Evolutionary conservation across 805 yeast species (phyloP).

Genomic region (Cyberlindnera xylosilytica): DNA sequence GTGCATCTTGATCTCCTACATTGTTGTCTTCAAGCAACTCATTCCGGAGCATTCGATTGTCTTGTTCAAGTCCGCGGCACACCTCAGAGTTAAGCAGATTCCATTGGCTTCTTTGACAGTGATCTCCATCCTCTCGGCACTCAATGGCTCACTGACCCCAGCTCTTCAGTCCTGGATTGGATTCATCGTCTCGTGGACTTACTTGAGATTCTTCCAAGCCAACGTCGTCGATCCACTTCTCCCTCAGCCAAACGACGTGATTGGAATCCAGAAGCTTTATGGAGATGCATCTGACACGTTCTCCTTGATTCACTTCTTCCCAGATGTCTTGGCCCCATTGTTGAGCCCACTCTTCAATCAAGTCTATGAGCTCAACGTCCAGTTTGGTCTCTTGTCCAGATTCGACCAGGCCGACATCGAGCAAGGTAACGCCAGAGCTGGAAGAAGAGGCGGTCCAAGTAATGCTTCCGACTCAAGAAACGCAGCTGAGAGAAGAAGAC

Average conservation of each 20-base stretch:
- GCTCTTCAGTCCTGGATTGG: constrained; percentile 53
- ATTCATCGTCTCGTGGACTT: constrained; percentile 70
- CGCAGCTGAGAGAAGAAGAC: constrained; percentile 74
- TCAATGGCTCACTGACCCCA: constrained; percentile 41
- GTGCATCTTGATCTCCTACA: constrained; percentile 53
- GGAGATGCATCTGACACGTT: constrained; percentile 94
- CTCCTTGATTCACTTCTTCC: constrained; percentile 81
- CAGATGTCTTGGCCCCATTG: constrained; percentile 51
- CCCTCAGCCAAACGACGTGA: constrained; percentile 36
- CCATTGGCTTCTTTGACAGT: constrained; percentile 45
- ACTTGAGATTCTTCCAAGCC: constrained; percentile 73
- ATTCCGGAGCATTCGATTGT: constrained; percentile 58
- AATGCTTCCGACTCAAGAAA: constrained; percentile 36
- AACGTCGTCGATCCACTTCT: constrained; percentile 52
- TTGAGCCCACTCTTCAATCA: constrained; percentile 49
- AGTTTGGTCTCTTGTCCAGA: constrained; percentile 50
- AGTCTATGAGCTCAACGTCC: constrained; percentile 36
- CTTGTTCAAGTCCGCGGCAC: constrained; percentile 43
- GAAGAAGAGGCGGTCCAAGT: constrained; percentile 43
- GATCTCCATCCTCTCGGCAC: constrained; percentile 29
- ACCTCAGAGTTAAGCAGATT: constrained; percentile 58
- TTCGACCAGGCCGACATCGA: constrained; percentile 70
- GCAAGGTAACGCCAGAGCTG: constrained; percentile 69
- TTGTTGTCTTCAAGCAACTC: constrained; percentile 64
- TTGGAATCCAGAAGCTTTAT: constrained; percentile 36